Evolutionary conservation across 768 basidiomycete species (phyloP).

Genomic region (Amylocystis lapponica): DNA sequence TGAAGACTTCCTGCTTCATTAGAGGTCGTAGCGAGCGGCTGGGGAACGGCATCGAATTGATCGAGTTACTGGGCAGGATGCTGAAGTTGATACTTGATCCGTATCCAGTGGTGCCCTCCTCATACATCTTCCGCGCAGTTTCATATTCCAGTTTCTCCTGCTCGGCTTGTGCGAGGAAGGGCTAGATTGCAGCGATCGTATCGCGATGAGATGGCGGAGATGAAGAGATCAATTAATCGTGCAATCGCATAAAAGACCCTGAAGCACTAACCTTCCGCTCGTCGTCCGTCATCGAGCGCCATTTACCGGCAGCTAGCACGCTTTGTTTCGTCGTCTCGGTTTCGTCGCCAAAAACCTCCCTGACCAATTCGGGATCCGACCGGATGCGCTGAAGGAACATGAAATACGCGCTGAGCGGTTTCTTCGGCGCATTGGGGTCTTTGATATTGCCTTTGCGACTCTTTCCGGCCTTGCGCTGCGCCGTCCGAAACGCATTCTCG

Average conservation of each 20-base stretch:
- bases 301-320: constrained; percentile 86
- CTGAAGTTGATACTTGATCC: constrained; percentile 79
- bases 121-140: constrained; percentile 77
- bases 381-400: constrained; percentile 92
- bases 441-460: constrained; percentile 92
- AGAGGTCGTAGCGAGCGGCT: constrained; percentile 36
- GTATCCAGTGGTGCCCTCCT: constrained; percentile 69
- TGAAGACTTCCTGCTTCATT: constrained; percentile 54
- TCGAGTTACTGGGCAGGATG: constrained; percentile 63
- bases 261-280: constrained; percentile 77
- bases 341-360: constrained; percentile 82
- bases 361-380: constrained; percentile 67
- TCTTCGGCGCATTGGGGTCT: constrained; percentile 95
- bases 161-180: constrained; percentile 89
- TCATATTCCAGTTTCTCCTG: constrained; percentile 95
- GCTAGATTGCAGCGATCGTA: constrained; percentile 39
- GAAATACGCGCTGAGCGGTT: constrained; percentile 90
- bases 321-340: constrained; percentile 94
- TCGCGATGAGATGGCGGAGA: no score
- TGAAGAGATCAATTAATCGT: no score
- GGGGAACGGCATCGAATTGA: constrained; percentile 35
- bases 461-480: constrained; percentile 90
- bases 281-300: constrained; percentile 89
- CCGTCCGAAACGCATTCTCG: constrained; percentile 87
- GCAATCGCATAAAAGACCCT: not conserved